A percentile compares a stretch with the other conserved stretches of the same genome.
Evolutionary conservation across 495 filamentous ascomycete genomes (phyloP).

Genomic region (Venustampulla echinocandica): DNA sequence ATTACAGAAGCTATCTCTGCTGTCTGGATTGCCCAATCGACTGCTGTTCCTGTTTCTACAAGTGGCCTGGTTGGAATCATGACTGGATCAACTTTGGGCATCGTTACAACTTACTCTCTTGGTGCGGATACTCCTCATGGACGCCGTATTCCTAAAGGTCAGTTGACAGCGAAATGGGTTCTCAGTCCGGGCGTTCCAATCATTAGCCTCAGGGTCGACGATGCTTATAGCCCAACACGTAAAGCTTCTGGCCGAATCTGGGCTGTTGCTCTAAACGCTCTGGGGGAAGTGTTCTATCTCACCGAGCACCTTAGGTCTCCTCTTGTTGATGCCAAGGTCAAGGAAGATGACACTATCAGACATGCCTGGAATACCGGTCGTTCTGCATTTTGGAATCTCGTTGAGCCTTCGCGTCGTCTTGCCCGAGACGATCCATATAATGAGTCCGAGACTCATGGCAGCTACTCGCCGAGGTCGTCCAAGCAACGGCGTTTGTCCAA

Average conservation of each 20-base stretch:
- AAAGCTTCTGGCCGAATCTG: conserved; percentile 63
- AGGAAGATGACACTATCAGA: conserved; percentile 35
- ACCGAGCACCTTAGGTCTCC: conserved; percentile 48
- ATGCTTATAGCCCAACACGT: conserved; percentile 61
- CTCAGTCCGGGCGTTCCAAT: conserved; percentile 91
- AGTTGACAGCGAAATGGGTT: conserved; percentile 77
- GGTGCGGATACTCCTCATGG: conserved; percentile 58
- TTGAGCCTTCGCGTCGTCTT: conserved; percentile 64
- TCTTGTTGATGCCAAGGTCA: conserved; percentile 33
- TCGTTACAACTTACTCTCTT: conserved; percentile 76
- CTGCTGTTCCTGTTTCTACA: conserved; percentile 58
- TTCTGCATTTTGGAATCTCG: conserved; percentile 67
- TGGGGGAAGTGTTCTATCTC: conserved; percentile 86
- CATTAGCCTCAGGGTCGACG: conserved; percentile 75
- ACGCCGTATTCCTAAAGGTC: conserved; percentile 58
- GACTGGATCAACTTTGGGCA: conserved; percentile 73
- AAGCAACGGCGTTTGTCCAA: conserved; percentile 60
- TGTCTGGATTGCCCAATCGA: conserved; percentile 88
- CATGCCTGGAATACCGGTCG: conserved; percentile 75
- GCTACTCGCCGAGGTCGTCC: conserved; percentile 57
- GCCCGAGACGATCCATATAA: conserved; percentile 64
- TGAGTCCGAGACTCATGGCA: conserved; percentile 49
- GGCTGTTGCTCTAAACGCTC: conserved; percentile 80
- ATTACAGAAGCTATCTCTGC: conserved; percentile 56
- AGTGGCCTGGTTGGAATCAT: conserved; percentile 74